A percentile compares a stretch with the other conserved stretches of the same genome.
phyloP scores from a whole-genome alignment of 345 rosid genomes.

The Citropsis articulata region DNA sequence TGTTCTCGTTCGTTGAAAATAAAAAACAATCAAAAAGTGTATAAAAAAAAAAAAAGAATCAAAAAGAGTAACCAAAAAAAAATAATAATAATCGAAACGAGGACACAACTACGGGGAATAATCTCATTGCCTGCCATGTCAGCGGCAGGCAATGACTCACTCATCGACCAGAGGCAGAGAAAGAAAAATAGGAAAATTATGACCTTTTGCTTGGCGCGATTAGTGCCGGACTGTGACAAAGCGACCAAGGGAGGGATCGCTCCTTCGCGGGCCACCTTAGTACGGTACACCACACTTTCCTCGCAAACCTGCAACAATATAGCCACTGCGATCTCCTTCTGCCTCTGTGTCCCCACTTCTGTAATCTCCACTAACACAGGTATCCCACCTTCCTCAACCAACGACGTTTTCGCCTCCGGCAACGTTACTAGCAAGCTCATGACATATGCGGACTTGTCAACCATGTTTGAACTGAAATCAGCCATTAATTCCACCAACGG shows the following conservation, averaged over 20 bases:
- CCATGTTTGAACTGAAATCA: conserved; percentile 92
- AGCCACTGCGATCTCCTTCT: conserved; percentile 80
- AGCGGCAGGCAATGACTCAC: not conserved
- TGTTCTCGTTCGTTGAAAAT: not conserved
- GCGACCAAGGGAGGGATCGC: conserved; percentile 92
- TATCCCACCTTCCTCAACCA: conserved; percentile 86
- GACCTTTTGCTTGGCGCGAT: conserved; percentile 88
- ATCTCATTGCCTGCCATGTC: conserved; percentile 26
- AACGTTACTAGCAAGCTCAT: conserved; percentile 49
- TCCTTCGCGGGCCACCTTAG: conserved; percentile 90
- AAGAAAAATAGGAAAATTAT: conserved; percentile 1
- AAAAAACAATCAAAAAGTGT: not conserved
- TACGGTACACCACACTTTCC: conserved; percentile 53
- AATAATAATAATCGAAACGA: no score
- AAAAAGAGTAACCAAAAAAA: no score
- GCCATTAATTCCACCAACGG: conserved; percentile 92
- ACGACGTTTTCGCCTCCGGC: conserved; percentile 62
- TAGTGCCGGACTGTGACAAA: conserved; percentile 76
- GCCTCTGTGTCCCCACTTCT: conserved; percentile 82
- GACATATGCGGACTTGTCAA: conserved; percentile 88
- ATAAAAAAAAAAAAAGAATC: no score
- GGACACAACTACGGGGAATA: conserved; percentile 1
- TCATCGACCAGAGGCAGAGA: conserved; percentile 16
- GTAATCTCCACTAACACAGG: conserved; percentile 91
- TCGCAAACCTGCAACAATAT: conserved; percentile 72